Conservation (phyloP, 305 asterid species). For the Rubia balearica region DNA sequence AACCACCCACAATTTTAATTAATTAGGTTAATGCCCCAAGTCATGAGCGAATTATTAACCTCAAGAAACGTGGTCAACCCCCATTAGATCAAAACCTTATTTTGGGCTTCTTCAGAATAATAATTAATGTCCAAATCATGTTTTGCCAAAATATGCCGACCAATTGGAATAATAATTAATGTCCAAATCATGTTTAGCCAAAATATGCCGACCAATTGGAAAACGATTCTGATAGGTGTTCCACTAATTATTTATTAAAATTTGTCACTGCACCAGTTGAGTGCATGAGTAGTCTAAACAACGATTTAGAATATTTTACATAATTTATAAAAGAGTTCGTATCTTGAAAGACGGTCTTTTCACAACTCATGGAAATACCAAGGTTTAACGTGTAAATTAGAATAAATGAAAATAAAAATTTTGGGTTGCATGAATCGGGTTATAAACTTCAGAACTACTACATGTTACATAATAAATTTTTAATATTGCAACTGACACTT, state of each 20-base stretch:
- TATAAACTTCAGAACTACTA: no score
- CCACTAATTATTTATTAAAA: neutral
- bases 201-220: conserved; percentile 40
- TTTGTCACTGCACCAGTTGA: neutral
- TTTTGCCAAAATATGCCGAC: no score
- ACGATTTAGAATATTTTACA: neutral
- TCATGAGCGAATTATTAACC: conserved; percentile 10
- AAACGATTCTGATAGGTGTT: conserved; percentile 16
- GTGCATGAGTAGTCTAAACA: neutral
- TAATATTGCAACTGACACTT: no score
- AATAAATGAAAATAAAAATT: no score
- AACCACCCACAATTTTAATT: conserved; percentile 11
- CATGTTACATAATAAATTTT: no score
- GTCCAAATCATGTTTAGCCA: conserved; percentile 28
- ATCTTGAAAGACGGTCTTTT: no score
- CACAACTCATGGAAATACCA: no score
- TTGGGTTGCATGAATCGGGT: no score
- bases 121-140: conserved; percentile 26
- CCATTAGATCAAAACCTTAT: conserved; percentile 12
- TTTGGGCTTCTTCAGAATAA: conserved; percentile 2
- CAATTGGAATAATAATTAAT: conserved; percentile 14
- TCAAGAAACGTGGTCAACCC: conserved; percentile 36
- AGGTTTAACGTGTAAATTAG: no score
- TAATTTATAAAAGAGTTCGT: no score
- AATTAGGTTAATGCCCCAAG: conserved; percentile 6